phyloP scores from a whole-genome alignment of 2,329 filamentous ascomycete species.

The Phaeophleospora eucalypticola region DNA sequence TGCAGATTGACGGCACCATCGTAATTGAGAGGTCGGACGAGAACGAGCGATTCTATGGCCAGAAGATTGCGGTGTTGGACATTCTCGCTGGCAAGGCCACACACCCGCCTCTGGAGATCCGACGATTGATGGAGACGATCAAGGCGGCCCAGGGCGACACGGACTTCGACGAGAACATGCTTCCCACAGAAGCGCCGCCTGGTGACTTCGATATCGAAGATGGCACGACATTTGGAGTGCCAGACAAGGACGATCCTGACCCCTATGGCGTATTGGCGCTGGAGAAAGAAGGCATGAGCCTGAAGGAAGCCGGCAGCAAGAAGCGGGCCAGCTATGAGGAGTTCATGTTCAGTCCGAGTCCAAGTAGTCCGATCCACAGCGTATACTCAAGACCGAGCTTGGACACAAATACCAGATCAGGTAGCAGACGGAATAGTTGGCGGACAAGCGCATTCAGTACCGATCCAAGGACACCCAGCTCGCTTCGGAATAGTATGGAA shows the following conservation, averaged over 20 bases:
- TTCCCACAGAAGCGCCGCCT: conserved; percentile 69
- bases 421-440: conserved; percentile 62
- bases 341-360: conserved; percentile 76
- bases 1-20: conserved; percentile 82
- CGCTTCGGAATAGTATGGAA: conserved; percentile 30
- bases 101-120: conserved; percentile 53
- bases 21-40: conserved; percentile 83
- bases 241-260: conserved; percentile 76
- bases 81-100: conserved; percentile 60
- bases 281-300: conserved; percentile 85
- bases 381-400: conserved; percentile 62
- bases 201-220: conserved; percentile 63
- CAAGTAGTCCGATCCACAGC: conserved; percentile 65
- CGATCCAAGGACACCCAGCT: conserved; percentile 28
- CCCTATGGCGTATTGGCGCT: conserved; percentile 86
- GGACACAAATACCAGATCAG: conserved; percentile 12
- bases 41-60: conserved; percentile 80
- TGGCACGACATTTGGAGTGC: conserved; percentile 67
- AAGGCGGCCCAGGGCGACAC: conserved; percentile 80
- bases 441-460: conserved; percentile 26
- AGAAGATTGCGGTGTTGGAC: conserved; percentile 57
- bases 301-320: conserved; percentile 80
- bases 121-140: conserved; percentile 72
- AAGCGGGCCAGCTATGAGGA: conserved; percentile 69
- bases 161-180: conserved; percentile 64